Evolutionary conservation across 2,329 filamentous ascomycete genomes (phyloP), one percentile per base, ranked within the genome.

Genomic region (Pyrenophora seminiperda): DNA sequence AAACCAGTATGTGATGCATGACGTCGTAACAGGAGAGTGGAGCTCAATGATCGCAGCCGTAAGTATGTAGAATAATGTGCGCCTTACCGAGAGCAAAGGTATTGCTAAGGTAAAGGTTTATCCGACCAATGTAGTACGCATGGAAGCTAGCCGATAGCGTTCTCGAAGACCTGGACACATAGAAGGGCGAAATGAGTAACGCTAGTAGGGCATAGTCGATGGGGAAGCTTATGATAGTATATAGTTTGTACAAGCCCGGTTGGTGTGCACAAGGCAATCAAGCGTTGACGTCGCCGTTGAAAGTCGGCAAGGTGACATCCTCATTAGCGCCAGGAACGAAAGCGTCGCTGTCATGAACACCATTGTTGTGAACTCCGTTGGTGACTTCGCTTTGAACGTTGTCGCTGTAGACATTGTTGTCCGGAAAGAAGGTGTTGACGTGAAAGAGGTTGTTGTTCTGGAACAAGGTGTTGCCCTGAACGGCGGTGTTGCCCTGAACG

Each of bases 241-340:
- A 38, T 11, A 29, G 4, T n/a, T 20, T 32, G 6, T 29, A 24
- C 17, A 19, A 18, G 27, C 24, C 9, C 10, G n/a, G n/a, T 13
- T 20, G 34, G 30, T 15, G 30, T n/a, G 29, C 17, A 24, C 6
- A 11, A 20, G 14, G 19, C 22, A 11, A 18, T 55, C 27, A 56
- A 14, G 15, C 30, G 13, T 18, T 29, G 18, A 3, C 11, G 10
- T 27, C 13, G 10, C 32, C 13, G 29, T 55, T 30, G 43, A 60
- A 49, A 7, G 46, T 27, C 7, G 63, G 63, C 10, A 66, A 56
- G 4, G 55, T 59, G 14, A 53, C 60, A 58, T 62, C 34, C 7
- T 43, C 58, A 29, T 65, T 49, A 7, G 60, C 60, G 7, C 61
- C 62, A 10, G 22, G 20, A 22, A 58, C 60, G 32, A 66, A 62